Evolutionary conservation across 306 rosid species (phyloP), one percentile per base, ranked within the genome.

Genomic region (Luffa acutangula): DNA sequence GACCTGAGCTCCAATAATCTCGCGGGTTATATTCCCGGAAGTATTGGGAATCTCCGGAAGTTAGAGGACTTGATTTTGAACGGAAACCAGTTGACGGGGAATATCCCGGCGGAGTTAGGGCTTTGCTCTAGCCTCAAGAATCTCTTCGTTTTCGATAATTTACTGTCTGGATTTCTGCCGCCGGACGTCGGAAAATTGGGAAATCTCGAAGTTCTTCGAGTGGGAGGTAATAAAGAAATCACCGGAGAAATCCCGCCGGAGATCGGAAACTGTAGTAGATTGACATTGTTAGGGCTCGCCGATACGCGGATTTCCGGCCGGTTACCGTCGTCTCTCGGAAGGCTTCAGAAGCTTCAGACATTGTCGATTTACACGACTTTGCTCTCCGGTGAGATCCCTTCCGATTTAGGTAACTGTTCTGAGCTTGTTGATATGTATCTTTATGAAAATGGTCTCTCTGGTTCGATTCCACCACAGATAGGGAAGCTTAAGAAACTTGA

Each of bases 341-440:
- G 85, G 60, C 82, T 91, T 76, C 62, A 33, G 51, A 82, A 20
- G 76, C 96, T 93, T 79, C 92, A 85, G 69, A 90, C 92, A 1
- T 80, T 93, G 18, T 91, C 97, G 59, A 83, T 93, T 86, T 93
- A 93, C 80, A 89, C 89, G 17, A 90, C 97, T 0, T 80, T 88
- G 89, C 81, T 93, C 15, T 88, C 96, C 3, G 98, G 97, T 41
- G 89, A 87, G 85, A 88, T 93, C 83, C 98, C 98, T n/a, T 80
- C 84, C 2, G 90, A 89, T 43, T 83, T 93, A 76, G 97, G 98
- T n/a, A 89, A 93, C 82, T 93, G 98, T 84, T 89, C 96, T 7
- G 96, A 87, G 89, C 98, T 93, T 78, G 88, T 91, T 70, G 82
- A 93, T 66, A 64, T 93, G 85, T 93, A 81, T 84, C 76, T 93